Evolutionary conservation across 345 rosid species (phyloP).

Genomic region (Sisymbrium irio): DNA sequence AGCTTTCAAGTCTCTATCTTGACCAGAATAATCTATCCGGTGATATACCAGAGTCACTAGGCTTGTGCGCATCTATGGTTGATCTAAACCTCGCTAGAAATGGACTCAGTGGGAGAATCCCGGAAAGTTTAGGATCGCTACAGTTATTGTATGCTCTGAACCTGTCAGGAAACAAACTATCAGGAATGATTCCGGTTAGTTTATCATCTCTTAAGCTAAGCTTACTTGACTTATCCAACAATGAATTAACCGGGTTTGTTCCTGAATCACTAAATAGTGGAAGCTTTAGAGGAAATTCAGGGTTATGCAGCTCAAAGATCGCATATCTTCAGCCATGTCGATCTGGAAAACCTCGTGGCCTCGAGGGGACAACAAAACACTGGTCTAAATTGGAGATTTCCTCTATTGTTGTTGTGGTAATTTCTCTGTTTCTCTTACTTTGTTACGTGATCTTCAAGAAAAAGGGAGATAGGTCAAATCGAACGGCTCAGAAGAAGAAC

Average conservation of each 20-base stretch:
- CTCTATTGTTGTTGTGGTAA: conserved; percentile 39
- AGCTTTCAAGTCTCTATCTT: conserved; percentile 46
- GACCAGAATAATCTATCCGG: conserved; percentile 55
- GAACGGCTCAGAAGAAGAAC: conserved; percentile 33
- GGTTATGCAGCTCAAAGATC: conserved; percentile 56
- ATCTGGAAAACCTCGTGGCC: conserved; percentile 15
- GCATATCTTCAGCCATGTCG: conserved; percentile 44
- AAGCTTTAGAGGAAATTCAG: conserved; percentile 58
- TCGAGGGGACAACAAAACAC: conserved; percentile 23
- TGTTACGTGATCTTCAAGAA: conserved; percentile 40
- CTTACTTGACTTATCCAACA: conserved; percentile 76
- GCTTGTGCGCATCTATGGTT: conserved; percentile 50
- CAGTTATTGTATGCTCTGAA: conserved; percentile 59
- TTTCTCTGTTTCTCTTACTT: conserved; percentile 37
- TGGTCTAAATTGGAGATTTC: conserved; percentile 39
- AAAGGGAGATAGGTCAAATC: conserved; percentile 33
- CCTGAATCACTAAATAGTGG: conserved; percentile 50
- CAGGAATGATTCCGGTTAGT: conserved; percentile 62
- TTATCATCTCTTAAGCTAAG: conserved; percentile 56
- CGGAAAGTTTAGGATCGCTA: conserved; percentile 48
- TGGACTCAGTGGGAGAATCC: conserved; percentile 61
- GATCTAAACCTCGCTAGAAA: conserved; percentile 59
- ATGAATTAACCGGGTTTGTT: conserved; percentile 56
- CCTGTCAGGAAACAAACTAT: conserved; percentile 62
- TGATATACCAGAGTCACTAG: conserved; percentile 54